These are phyloP conservation scores for Arachis stenosperma DNA, from an alignment of 306 rosid species.

Conservation along the genomic window DNA sequence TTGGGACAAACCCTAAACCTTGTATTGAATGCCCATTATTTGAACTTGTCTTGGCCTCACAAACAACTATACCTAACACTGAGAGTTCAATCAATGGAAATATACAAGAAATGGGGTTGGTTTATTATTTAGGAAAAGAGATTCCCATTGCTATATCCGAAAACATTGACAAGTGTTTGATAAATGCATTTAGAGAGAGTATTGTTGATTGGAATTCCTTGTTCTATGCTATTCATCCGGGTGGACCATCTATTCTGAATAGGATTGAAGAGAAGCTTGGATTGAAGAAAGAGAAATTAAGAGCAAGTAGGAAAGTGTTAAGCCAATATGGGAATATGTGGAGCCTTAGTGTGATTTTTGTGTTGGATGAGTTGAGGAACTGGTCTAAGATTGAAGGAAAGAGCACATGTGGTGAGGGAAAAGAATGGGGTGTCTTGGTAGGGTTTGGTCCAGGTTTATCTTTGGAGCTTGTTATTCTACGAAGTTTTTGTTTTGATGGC, in stretches of 20 bases:
- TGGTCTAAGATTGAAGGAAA: slow-evolving; percentile 28
- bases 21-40: slow-evolving; percentile 2
- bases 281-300: slow-evolving; percentile 14
- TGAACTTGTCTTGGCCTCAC: slow-evolving; percentile 11
- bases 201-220: slow-evolving; percentile 18
- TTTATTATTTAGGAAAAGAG: not conserved
- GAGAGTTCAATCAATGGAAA: not conserved
- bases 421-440: slow-evolving; percentile 22
- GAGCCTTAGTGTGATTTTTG: slow-evolving; percentile 10
- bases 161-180: slow-evolving; percentile 18
- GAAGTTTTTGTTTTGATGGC: not conserved
- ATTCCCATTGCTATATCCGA: not conserved
- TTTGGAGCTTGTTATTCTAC: not conserved
- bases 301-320: slow-evolving; percentile 19
- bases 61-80: not conserved
- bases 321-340: slow-evolving; percentile 36
- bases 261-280: slow-evolving; percentile 25
- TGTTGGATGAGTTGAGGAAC: slow-evolving; percentile 41
- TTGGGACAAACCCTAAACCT: not conserved
- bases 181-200: not conserved
- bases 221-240: slow-evolving; percentile 31
- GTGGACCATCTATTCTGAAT: slow-evolving; percentile 7
- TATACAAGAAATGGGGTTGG: not conserved
- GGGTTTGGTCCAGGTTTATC: slow-evolving; percentile 24
- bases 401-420: slow-evolving; percentile 30